Percentiles rank a stretch among this genome's conserved stretches.
These are phyloP conservation scores for Septoria petroselini DNA, from an alignment of 2,329 filamentous ascomycete genomes.

Conservation along the genomic window DNA sequence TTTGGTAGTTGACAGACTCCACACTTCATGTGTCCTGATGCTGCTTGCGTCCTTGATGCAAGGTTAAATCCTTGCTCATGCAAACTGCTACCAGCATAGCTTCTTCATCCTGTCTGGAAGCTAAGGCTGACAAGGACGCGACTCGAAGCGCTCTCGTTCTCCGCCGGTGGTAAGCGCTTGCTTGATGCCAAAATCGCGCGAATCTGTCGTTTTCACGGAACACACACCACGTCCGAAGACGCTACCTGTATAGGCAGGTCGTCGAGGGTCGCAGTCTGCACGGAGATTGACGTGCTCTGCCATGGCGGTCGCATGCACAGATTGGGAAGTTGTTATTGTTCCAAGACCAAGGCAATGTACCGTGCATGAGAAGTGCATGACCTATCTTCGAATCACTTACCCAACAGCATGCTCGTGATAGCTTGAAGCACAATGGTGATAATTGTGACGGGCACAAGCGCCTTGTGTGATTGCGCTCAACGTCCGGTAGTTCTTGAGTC, in stretches of 20 bases:
- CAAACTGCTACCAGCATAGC: background rate
- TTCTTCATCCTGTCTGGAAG: background rate
- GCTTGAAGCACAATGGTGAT: background rate
- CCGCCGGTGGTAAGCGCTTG: background rate
- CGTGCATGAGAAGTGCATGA: background rate
- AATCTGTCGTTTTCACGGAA: background rate
- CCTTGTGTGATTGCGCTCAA: too few species aligned
- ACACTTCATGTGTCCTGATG: too few species aligned
- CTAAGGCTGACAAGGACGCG: constrained; percentile 7
- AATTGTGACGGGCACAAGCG: too few species aligned
- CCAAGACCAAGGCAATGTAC: background rate
- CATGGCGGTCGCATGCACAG: background rate
- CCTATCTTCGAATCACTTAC: background rate
- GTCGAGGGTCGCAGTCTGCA: background rate
- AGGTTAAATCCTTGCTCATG: background rate
- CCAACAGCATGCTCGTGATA: background rate
- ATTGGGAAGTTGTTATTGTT: background rate
- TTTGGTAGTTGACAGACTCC: background rate
- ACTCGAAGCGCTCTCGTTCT: background rate
- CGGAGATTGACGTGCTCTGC: background rate
- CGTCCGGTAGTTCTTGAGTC: too few species aligned
- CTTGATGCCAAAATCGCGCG: background rate
- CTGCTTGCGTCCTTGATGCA: background rate
- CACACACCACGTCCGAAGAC: constrained; percentile 1
- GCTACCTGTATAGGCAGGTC: constrained; percentile 13